Percentiles rank a stretch among this genome's conserved stretches.
These are phyloP conservation scores for Geoglossum cookeanum DNA, from an alignment of 2,329 filamentous ascomycete species.

Conservation along the genomic window DNA sequence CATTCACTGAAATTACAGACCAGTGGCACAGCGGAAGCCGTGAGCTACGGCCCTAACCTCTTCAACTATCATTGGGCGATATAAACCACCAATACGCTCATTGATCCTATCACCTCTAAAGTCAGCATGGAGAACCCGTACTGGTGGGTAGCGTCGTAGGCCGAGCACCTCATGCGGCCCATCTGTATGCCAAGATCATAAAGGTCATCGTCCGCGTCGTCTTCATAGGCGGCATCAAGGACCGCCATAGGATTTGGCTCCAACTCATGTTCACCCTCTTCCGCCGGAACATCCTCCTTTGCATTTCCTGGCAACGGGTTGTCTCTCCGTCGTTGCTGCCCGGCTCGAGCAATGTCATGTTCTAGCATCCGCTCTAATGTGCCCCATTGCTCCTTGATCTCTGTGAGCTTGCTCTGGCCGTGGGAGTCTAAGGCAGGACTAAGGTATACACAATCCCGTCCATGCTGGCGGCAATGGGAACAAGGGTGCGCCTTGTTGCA, in stretches of 20 bases:
- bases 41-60: slow-evolving; percentile 29
- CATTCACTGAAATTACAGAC: slow-evolving; percentile 13
- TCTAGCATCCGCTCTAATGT: slow-evolving; percentile 51
- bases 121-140: not conserved
- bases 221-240: slow-evolving; percentile 49
- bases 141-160: not conserved
- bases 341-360: slow-evolving; percentile 37
- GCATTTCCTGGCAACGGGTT: slow-evolving; percentile 15
- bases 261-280: slow-evolving; percentile 39
- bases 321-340: slow-evolving; percentile 2
- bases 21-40: not conserved
- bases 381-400: slow-evolving; percentile 64
- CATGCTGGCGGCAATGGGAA: slow-evolving; percentile 38
- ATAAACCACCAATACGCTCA: slow-evolving; percentile 54
- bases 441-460: slow-evolving; percentile 41
- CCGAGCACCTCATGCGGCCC: slow-evolving; percentile 38
- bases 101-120: slow-evolving; percentile 31
- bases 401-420: slow-evolving; percentile 48
- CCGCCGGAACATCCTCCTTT: slow-evolving; percentile 35
- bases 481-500: slow-evolving; percentile 60
- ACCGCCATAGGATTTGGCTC: slow-evolving; percentile 43
- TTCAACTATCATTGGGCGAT: slow-evolving; percentile 49
- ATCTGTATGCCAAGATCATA: slow-evolving; percentile 54
- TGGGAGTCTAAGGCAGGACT: slow-evolving; percentile 48
- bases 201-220: slow-evolving; percentile 44